Base-by-base conservation (phyloP, 495 filamentous ascomycete species). In the Lasiosphaeria ovina region DNA sequence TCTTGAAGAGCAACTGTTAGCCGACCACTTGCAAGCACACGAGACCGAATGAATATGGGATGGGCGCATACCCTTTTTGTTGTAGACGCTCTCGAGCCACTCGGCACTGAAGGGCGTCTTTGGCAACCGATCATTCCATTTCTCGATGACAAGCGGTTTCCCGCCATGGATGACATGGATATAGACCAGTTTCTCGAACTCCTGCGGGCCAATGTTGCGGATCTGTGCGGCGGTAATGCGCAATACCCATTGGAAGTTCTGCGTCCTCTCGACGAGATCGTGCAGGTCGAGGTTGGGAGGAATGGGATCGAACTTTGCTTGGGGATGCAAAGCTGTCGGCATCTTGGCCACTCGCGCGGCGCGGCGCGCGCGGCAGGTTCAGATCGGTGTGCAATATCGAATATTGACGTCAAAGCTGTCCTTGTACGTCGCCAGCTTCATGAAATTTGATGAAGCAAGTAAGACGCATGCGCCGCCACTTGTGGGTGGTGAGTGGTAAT, bases 141-240 rank as follows among this genome's bases (percentile, higher is more conserved):
- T 92, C 70, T 94, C 90, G 48, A 98, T 85, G 45, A 98, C 89
- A 17, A 98, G 77, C 11, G 93, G 93, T 57, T 87, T 89, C 6
- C 93, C 93, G 17, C 86, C 85, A n/a, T 86, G 76, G 51, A 96
- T 85, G 9, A 97, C 92, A 66, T 93, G 86, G 3, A 88, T 76
- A 31, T 86, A 76, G 1, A 97, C 85, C 5, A 96, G 79, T 65
- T 87, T 87, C 72, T 96, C 90, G 58, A 98, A 93, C 3, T 82
- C 81, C 16, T 88, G 85, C 3, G 88, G 76, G 3, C 88, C 86
- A 56, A 90, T 81, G 52, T 84, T 78, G 54, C 88, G 80, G 51
- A 96, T 88, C 67, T 89, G 84, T 8, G 91, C 83, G 47, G 83
- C 89, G 11, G 85, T 84, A 49, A 97, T 87, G 31, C 90, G 84